These are phyloP conservation scores for Candida nemodendra DNA, from an alignment of 805 yeast species.

Conservation along the genomic window DNA sequence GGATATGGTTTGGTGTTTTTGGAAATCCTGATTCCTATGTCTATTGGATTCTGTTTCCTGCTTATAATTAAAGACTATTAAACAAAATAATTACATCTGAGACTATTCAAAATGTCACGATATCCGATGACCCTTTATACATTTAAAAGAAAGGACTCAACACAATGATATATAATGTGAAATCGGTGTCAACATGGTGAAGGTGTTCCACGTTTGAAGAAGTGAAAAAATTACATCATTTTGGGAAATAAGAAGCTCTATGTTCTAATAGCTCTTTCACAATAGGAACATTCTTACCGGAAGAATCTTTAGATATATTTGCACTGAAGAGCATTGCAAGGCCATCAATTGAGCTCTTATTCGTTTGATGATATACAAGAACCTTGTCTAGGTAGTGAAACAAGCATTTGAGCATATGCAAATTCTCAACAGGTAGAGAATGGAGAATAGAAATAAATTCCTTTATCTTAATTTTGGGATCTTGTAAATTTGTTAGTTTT, in stretches of 20 bases:
- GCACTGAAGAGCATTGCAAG: constrained; percentile 32
- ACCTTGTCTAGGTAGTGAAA: constrained; percentile 63
- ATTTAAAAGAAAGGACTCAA: too few species aligned
- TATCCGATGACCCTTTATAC: too few species aligned
- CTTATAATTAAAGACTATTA: neutral
- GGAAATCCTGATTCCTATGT: too few species aligned
- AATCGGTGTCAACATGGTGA: too few species aligned
- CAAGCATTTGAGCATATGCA: constrained; percentile 55
- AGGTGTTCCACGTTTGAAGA: too few species aligned
- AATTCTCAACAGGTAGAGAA: constrained; percentile 52
- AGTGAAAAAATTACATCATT: too few species aligned
- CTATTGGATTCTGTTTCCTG: too few species aligned
- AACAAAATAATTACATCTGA: neutral
- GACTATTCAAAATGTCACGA: too few species aligned
- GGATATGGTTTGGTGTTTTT: too few species aligned
- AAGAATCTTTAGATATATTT: constrained; percentile 18
- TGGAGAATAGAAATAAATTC: constrained; percentile 23
- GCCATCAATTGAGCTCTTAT: constrained; percentile 78
- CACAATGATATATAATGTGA: too few species aligned
- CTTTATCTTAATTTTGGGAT: constrained; percentile 40
- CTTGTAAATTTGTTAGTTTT: constrained; percentile 47
- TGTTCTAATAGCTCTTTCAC: constrained; percentile 14
- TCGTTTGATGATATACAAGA: constrained; percentile 51
- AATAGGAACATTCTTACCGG: constrained; percentile 17
- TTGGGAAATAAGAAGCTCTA: constrained; percentile 14